Evolutionary conservation across 2,329 filamentous ascomycete genomes (phyloP), one percentile per base, ranked within the genome.

Genomic region (Talaromyces sp.): DNA sequence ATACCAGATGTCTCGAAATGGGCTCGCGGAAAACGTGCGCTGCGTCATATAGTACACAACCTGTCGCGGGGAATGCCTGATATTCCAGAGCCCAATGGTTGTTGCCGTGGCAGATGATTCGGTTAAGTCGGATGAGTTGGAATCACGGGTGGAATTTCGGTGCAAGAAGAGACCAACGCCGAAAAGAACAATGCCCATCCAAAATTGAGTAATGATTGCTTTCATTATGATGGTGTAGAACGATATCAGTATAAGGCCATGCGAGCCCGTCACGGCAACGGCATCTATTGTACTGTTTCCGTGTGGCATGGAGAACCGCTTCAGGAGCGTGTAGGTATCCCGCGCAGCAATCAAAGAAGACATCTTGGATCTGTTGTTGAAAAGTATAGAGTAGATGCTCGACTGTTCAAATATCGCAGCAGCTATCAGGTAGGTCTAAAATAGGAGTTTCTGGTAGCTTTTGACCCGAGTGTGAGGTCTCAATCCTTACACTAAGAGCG

Each of bases 211-310:
- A 22, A 62, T 3, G 22, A 62, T 62, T 31, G 59, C 59, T 31
- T 62, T 62, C 43, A 62, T 62, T 31, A 62, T 62, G n/a, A 62
- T 22, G 11, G 59, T 52, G 31, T 62, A 62, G 3, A 62, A 62
- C 0, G 59, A 62, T 13, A 62, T 14, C 13, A 62, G n/a, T 16
- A 62, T 52, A 16, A 62, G 22, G 43, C 59, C 59, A 16, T 62
- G n/a, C 7, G 59, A 62, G 43, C 47, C 37, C n/a, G 59, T 22
- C n/a, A 62, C 43, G 13, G 59, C 59, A 1, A 19, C 11, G 22
- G 59, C 59, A 41, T 62, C 59, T 37, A 27, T 50, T 22, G 59
- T 62, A n/a, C 33, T 31, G 27, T 62, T 41, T 33, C 59, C 47
- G 31, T 39, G 14, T 11, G 59, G 59, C 59, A 62, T 62, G 43